Base-by-base conservation (phyloP, 2,329 filamentous ascomycete species). In the Aureobasidium pullulans region DNA sequence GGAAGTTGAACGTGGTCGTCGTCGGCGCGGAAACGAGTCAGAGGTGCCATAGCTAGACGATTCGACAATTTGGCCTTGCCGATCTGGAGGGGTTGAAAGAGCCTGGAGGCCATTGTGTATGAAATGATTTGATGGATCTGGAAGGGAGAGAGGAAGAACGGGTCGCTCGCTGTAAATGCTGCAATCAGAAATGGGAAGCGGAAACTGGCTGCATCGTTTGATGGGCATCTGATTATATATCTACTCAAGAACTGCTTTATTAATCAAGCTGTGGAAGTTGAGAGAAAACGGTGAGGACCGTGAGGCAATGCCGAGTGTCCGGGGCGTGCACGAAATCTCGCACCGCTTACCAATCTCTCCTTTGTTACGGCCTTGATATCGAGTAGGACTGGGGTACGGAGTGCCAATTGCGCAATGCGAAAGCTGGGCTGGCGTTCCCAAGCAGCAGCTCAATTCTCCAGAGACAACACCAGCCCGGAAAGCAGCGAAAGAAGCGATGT, bases 41-140 rank as follows among this genome's bases (percentile, higher is more conserved):
- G 70, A 2, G 83, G 82, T 0, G 82, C 79, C 73, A 86, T 78
- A 42, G 76, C 77, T 39, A 86, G 66, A 43, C 79, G 77, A 64
- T 77, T 73, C 39, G 70, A 66, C 32, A 81, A 73, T 13, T 70
- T 64, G 62, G 72, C 62, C 23, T 65, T 62, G 29, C 79, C 79
- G 16, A 80, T 65, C 15, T 67, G 63, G 32, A 81, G 62, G 19
- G 77, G 76, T 57, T 71, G 60, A 62, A 76, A 76, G 40, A 77
- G 69, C 53, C 64, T 68, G 40, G 34, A 36, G 7, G 61, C 57
- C 57, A 59, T 59, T 59, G 16, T 47, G 47, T 10, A 7, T 32
- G 29, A 44, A 10, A 13, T 57, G 52, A 31, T 40, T 6, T 16
- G 28, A 19, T 23, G 23, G 23, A 23, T 23, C 23, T 23, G 23